Base-by-base conservation (phyloP, 1,284 basidiomycete species). In the Calocybe gambosa region DNA sequence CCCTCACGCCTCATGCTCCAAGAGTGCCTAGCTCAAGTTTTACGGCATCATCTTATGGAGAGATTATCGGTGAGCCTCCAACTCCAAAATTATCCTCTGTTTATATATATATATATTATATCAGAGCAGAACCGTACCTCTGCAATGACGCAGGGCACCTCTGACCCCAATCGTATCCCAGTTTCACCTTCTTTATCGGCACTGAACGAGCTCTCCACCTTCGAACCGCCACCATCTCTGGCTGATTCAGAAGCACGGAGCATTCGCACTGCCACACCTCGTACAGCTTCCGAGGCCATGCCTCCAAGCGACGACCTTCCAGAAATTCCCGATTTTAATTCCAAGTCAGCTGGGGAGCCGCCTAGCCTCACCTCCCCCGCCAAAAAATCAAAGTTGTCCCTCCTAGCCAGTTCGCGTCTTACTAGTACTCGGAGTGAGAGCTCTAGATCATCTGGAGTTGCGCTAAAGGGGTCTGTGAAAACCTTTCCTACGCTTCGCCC, bases 171-270 rank as follows among this genome's bases (percentile, higher is more conserved):
- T 55, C 62, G 65, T 7, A 82, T 84, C 47, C 75, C 77, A 21
- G 73, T 77, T 10, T 84, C 81, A 19, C 78, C 80, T 45, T 80
- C 77, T 46, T 71, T 62, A n/a, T 91, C 78, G 26, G 90, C 91
- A 1, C 65, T 91, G 15, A 78, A 83, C 42, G 70, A 78, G 16
- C 69, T 92, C 19, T 83, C 86, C 1, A 69, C 64, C 18, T 73
- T 75, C 43, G 76, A 82, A 52, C 70, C 73, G 38, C 71, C 77
- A 7, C 77, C 79, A 5, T 77, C 78, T 4, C 64, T 73, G 45
- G 65, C 67, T 46, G 68, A 75, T 9, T 71, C 74, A 34, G 66
- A 64, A 20, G 64, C 69, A n/a, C 68, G 64, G 21, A 66, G 64
- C 47, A 37, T 49, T 48, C 54, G 49, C 48, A 66, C 70, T 31